These are phyloP conservation scores for Rauvolfia tetraphylla DNA, from an alignment of 257 asterid genomes.

Conservation along the genomic window DNA sequence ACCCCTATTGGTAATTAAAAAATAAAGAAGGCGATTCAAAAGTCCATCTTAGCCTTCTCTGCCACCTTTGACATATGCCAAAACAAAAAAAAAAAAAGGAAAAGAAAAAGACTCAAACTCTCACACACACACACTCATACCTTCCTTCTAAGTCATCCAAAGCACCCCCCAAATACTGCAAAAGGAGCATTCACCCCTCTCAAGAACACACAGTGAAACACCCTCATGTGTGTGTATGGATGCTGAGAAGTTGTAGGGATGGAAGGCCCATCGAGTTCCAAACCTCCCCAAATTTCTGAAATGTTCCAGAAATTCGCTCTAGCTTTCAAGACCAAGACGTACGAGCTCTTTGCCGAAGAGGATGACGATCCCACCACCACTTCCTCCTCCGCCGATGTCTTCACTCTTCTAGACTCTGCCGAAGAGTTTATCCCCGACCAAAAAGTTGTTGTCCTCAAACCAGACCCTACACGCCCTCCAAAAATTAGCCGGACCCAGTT, in stretches of 20 bases:
- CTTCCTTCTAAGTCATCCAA: constrained; percentile 76
- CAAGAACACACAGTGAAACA: background rate
- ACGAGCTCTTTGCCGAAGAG: constrained; percentile 75
- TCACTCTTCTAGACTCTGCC: constrained; percentile 69
- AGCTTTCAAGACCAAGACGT: constrained; percentile 83
- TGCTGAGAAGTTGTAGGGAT: constrained; percentile 49
- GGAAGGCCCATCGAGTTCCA: constrained; percentile 49
- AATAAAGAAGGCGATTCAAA: constrained; percentile 12
- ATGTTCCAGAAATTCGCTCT: constrained; percentile 91
- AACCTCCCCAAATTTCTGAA: constrained; percentile 70
- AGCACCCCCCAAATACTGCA: constrained; percentile 26
- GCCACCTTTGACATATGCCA: background rate
- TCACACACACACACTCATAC: constrained; percentile 38
- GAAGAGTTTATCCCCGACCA: constrained; percentile 87
- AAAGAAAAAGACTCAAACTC: constrained; percentile 14
- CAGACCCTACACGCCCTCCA: constrained; percentile 47
- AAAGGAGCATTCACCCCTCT: background rate
- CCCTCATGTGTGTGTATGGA: constrained; percentile 20
- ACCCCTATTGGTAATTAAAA: background rate
- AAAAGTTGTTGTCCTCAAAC: constrained; percentile 83
- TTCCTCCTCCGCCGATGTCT: constrained; percentile 37
- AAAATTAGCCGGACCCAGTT: constrained; percentile 27
- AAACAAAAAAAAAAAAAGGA: background rate
- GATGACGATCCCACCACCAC: constrained; percentile 20
- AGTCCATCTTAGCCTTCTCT: constrained; percentile 25